Percentiles rank a stretch among this genome's conserved stretches.
Evolutionary conservation across 2,329 filamentous ascomycete genomes (phyloP).

Genomic region (Cephalotrichum gorgonifer): DNA sequence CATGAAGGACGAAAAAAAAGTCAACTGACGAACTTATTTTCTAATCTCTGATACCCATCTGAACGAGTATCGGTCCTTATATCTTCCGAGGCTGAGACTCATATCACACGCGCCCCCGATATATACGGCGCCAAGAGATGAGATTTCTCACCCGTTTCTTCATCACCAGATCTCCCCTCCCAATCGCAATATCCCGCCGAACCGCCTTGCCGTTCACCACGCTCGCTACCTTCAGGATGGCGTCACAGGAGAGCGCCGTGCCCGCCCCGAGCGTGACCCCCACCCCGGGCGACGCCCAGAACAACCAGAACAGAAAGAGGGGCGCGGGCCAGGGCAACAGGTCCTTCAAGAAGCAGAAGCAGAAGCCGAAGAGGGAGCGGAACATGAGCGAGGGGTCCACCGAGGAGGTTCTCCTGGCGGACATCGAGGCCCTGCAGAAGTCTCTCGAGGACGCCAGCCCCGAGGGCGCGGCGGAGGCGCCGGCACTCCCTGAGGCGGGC

Average conservation of each 20-base stretch:
- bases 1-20: background rate
- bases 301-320: conserved; percentile 1
- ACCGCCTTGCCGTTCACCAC: background rate
- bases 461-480: conserved; percentile 10
- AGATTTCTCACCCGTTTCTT: background rate
- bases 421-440: conserved; percentile 45
- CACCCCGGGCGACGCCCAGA: background rate
- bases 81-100: background rate
- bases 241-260: background rate
- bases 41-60: too few relatives aligned
- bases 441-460: conserved; percentile 17
- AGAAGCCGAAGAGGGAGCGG: conserved; percentile 47
- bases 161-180: background rate
- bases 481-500: conserved; percentile 51
- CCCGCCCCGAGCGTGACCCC: too few relatives aligned
- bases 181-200: background rate
- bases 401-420: conserved; percentile 56
- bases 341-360: conserved; percentile 30
- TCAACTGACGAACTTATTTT: too few relatives aligned
- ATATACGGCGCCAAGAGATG: background rate
- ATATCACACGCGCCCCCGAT: background rate
- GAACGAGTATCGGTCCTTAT: too few relatives aligned
- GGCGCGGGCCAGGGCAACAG: background rate
- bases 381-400: conserved; percentile 51
- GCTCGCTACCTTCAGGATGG: background rate